phyloP scores from a whole-genome alignment of 768 basidiomycete genomes.

The Phanerochaete carnosa region DNA sequence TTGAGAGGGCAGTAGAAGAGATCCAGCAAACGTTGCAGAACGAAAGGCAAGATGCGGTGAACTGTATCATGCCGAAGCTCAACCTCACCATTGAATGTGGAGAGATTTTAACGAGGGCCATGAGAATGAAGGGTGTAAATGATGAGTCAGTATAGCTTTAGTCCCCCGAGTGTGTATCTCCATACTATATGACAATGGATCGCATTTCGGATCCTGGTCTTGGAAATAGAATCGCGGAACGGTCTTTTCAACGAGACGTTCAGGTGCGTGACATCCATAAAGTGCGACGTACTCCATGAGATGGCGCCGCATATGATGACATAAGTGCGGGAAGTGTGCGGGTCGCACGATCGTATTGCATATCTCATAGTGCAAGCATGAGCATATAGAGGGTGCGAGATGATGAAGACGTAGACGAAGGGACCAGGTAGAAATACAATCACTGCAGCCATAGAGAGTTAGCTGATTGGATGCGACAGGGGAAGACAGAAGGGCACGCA shows the following conservation, averaged over 20 bases:
- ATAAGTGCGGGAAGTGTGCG: slow-evolving; percentile 5
- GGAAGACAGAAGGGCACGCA: slow-evolving; percentile 47
- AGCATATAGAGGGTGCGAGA: slow-evolving; percentile 17
- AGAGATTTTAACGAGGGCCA: not conserved
- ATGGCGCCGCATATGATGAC: slow-evolving; percentile 1
- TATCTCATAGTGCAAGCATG: slow-evolving; percentile 25
- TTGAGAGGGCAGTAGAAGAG: not conserved
- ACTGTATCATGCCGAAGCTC: not conserved
- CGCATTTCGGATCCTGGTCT: too few species aligned
- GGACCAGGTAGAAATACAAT: slow-evolving; percentile 18
- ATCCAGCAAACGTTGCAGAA: not conserved
- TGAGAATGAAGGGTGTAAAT: not conserved
- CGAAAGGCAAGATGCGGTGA: not conserved
- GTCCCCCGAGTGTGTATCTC: not conserved
- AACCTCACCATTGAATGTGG: not conserved
- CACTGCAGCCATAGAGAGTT: slow-evolving; percentile 11
- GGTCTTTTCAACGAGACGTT: not conserved
- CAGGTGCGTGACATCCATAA: slow-evolving; percentile 1
- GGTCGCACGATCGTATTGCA: slow-evolving; percentile 24
- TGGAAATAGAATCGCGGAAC: not conserved
- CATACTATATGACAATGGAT: too few species aligned
- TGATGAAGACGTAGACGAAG: slow-evolving; percentile 15
- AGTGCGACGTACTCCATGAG: slow-evolving; percentile 2
- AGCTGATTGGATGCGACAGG: not conserved
- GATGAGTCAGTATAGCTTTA: not conserved